These are phyloP conservation scores for Passiflora organensis DNA, from an alignment of 345 rosid genomes.

Conservation along the genomic window DNA sequence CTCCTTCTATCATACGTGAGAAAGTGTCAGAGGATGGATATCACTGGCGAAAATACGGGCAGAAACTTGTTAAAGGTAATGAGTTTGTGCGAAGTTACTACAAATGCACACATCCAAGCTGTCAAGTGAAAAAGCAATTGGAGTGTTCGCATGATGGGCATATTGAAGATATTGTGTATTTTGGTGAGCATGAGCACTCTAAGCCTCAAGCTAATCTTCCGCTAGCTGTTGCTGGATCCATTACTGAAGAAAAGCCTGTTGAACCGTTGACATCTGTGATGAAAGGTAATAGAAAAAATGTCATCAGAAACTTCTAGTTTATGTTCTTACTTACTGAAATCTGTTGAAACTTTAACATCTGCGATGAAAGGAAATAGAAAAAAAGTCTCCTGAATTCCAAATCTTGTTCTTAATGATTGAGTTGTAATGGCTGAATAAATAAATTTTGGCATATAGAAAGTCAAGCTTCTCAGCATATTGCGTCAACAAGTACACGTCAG, in stretches of 20 bases:
- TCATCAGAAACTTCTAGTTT: conserved; percentile 7
- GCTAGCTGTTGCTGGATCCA: conserved; percentile 35
- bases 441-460: conserved; percentile 40
- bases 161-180: conserved; percentile 53
- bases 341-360: no score
- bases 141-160: conserved; percentile 68
- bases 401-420: no score
- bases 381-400: no score
- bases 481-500: conserved; percentile 33
- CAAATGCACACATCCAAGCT: conserved; percentile 69
- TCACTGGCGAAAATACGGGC: conserved; percentile 94
- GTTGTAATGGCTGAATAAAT: conserved; percentile 30
- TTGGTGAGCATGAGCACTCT: conserved; percentile 80
- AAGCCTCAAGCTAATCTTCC: conserved; percentile 42
- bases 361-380: no score
- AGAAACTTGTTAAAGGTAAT: conserved; percentile 86
- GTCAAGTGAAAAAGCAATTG: conserved; percentile 84
- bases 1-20: conserved; percentile 51
- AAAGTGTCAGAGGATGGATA: conserved; percentile 78
- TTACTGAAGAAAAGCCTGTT: conserved; percentile 45
- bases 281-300: conserved; percentile 42
- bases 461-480: conserved; percentile 29
- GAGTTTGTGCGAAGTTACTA: conserved; percentile 90
- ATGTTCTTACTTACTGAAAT: conserved; percentile 3
- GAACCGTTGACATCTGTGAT: conserved; percentile 24